phyloP scores from a whole-genome alignment of 805 yeast species.

The Candida tammaniensis region DNA sequence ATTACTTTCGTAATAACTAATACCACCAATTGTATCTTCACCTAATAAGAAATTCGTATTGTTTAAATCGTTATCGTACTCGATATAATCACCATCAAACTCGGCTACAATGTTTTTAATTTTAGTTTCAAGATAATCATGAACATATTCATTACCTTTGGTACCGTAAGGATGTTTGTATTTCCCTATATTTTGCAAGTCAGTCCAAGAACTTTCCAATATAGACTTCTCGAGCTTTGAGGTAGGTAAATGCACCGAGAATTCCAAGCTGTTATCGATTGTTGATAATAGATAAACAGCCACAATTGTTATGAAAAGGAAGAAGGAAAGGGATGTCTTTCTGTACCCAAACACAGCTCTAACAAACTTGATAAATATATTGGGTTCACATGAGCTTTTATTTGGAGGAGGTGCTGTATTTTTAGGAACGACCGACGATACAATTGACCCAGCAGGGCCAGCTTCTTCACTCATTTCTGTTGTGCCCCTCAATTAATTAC shows the following conservation, averaged over 20 bases:
- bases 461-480: slow-evolving; percentile 14
- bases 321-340: slow-evolving; percentile 63
- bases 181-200: slow-evolving; percentile 65
- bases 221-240: slow-evolving; percentile 35
- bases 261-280: slow-evolving; percentile 36
- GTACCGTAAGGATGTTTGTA: slow-evolving; percentile 79
- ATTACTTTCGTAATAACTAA: slow-evolving; percentile 78
- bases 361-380: slow-evolving; percentile 23
- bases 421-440: not conserved
- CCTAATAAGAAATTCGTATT: slow-evolving; percentile 48
- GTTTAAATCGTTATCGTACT: slow-evolving; percentile 40
- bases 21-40: slow-evolving; percentile 45
- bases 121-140: slow-evolving; percentile 55
- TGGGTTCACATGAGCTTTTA: slow-evolving; percentile 14
- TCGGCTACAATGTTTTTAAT: slow-evolving; percentile 32
- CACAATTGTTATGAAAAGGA: slow-evolving; percentile 49
- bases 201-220: slow-evolving; percentile 58
- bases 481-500: not conserved
- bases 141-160: slow-evolving; percentile 71
- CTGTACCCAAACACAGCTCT: slow-evolving; percentile 64
- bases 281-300: slow-evolving; percentile 37
- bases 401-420: not conserved
- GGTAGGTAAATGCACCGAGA: slow-evolving; percentile 42
- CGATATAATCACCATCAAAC: slow-evolving; percentile 25
- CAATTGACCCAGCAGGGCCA: slow-evolving; percentile 1